Base-by-base conservation (phyloP, 352 stramenopile species). In the Phytophthora macrochlamydospora region DNA sequence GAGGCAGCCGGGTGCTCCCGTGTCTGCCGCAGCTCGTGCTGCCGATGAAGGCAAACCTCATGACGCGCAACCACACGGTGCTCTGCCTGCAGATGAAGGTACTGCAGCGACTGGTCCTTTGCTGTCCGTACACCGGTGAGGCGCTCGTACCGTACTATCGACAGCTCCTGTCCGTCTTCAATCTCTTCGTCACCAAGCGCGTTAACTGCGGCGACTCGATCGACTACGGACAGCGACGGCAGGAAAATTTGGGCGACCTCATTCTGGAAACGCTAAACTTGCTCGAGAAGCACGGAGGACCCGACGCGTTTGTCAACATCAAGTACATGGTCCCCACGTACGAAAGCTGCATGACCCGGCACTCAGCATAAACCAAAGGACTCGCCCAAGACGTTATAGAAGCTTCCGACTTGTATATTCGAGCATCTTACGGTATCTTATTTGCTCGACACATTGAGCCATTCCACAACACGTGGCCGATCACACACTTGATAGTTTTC, bases 251-350 rank as follows among this genome's bases (percentile, higher is more conserved):
- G 8, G 93, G 92, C 33, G 89, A 97, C 54, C 71, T 97, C 44
- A 95, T 98, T 59, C 70, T 90, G 28, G 83, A 97, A 54, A 98
- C 93, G 28, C 79, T 98, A 37, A 81, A 96, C 50, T 62, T 97
- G n/a, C 77, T 98, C 30, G 93, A 98, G 62, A 85, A 73, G 46
- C 71, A 87, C 29, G 93, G 93, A 2, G 93, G 93, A 0, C 62
- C 83, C 1, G 85, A 98, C 33, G 93, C 93, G 0, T 98, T 97
- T 56, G 89, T 97, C 64, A 98, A 98, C 75, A 98, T 98, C 64
- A 99, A 99, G 79, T 99, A 99, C 70, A 95, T 99, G 78, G 91
- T 99, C 31, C 96, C 96, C 7, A 97, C 96, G 4, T 99, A 98
- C 68, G 91, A 98, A 76, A 97, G 88, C 76, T 97, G 93, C 66